Conservation (phyloP, 2,329 filamentous ascomycete genomes). For the Arthrobotrys entomopaga region DNA sequence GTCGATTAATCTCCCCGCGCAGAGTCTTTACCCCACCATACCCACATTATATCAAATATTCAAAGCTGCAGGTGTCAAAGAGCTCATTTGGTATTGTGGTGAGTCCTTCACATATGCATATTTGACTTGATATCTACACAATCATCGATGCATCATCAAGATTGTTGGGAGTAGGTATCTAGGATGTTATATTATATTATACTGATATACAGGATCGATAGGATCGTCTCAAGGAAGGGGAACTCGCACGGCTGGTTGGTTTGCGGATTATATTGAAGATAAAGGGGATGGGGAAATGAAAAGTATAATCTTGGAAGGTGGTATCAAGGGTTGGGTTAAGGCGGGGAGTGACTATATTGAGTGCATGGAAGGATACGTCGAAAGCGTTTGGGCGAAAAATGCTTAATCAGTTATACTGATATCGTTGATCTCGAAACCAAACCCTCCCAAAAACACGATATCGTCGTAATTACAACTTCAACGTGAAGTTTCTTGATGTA, state of each 20-base stretch:
- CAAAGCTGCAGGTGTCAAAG: slow-evolving; percentile 59
- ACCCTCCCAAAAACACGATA: too few species aligned
- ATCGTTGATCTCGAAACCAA: too few species aligned
- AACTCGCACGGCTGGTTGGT: slow-evolving; percentile 68
- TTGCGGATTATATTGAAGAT: slow-evolving; percentile 66
- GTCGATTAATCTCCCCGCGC: slow-evolving; percentile 62
- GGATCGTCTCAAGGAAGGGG: slow-evolving; percentile 69
- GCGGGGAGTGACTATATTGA: slow-evolving; percentile 65
- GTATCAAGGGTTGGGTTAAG: slow-evolving; percentile 68
- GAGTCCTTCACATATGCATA: slow-evolving; percentile 27
- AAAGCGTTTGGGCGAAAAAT: slow-evolving; percentile 59
- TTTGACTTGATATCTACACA: background rate
- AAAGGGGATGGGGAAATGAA: slow-evolving; percentile 63
- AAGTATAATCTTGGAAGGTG: slow-evolving; percentile 67
- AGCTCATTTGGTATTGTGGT: slow-evolving; percentile 64
- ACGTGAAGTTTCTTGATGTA: too few species aligned
- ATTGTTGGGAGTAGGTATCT: background rate
- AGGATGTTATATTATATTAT: background rate
- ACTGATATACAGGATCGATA: slow-evolving; percentile 57
- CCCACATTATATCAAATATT: slow-evolving; percentile 61
- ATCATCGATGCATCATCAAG: too few species aligned
- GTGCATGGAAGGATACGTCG: slow-evolving; percentile 66
- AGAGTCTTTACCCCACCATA: slow-evolving; percentile 62
- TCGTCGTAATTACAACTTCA: too few species aligned
- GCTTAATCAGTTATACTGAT: background rate